Percentiles rank a stretch among this genome's conserved stretches.
Evolutionary conservation across 306 rosid species (phyloP).

Genomic region (Pueraria montana): DNA sequence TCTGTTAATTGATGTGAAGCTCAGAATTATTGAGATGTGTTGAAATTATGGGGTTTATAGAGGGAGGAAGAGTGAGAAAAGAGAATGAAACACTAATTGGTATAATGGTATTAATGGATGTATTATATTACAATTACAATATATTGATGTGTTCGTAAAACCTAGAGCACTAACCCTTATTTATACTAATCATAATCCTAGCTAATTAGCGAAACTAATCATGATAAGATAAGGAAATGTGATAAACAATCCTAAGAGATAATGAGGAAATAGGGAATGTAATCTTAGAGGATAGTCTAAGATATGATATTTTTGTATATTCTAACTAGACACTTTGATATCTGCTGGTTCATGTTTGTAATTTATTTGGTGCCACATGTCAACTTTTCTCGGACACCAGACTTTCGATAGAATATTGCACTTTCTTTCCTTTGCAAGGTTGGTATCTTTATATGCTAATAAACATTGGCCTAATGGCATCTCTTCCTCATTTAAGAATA

Average conservation of each 20-base stretch:
- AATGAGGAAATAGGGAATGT: neutral
- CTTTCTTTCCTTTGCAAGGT: neutral
- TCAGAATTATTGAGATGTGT: neutral
- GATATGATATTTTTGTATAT: neutral
- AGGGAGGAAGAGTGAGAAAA: constrained; percentile 1
- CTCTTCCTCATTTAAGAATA: constrained; percentile 29
- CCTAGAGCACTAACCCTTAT: neutral
- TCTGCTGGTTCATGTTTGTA: constrained; percentile 14
- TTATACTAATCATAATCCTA: neutral
- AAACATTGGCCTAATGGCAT: neutral
- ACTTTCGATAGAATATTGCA: constrained; percentile 12
- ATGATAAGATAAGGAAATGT: neutral
- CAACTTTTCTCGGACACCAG: neutral
- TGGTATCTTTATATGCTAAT: neutral
- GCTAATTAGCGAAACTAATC: neutral
- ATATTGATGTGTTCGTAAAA: neutral
- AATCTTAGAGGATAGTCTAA: neutral
- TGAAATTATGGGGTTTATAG: neutral
- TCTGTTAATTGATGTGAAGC: constrained; percentile 10
- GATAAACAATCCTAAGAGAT: neutral
- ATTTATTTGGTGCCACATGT: constrained; percentile 21
- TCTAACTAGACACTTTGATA: constrained; percentile 20
- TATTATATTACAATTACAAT: too few relatives aligned
- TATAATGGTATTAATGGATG: neutral
- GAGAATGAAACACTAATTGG: neutral